Percentiles rank a stretch among this genome's conserved stretches.
These are phyloP conservation scores for Penicilliopsis zonata DNA, from an alignment of 495 filamentous ascomycete species.

Conservation along the genomic window DNA sequence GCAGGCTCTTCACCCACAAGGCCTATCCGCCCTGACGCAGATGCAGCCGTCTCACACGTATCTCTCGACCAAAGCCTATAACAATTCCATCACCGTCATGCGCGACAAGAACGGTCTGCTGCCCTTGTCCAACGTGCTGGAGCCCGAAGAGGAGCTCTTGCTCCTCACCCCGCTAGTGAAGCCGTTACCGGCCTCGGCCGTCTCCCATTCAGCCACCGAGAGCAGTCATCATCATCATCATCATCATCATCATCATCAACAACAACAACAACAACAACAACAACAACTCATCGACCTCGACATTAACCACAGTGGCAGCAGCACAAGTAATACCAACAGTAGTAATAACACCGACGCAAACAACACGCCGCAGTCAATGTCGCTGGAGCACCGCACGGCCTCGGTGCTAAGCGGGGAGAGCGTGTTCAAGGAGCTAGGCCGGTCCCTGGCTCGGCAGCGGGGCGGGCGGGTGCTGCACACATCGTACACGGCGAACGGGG, in stretches of 20 bases:
- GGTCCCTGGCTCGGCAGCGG: slow-evolving; percentile 67
- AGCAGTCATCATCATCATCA: too few relatives aligned
- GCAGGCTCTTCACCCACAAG: slow-evolving; percentile 68
- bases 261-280: too few relatives aligned
- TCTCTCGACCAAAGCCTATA: slow-evolving; percentile 73
- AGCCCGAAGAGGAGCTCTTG: slow-evolving; percentile 72
- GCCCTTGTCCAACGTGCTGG: slow-evolving; percentile 63
- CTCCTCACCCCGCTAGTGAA: slow-evolving; percentile 78
- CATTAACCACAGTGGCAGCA: too few relatives aligned
- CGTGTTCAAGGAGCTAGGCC: slow-evolving; percentile 73
- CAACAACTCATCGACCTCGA: too few relatives aligned
- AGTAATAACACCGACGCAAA: too few relatives aligned
- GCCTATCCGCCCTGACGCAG: slow-evolving; percentile 56
- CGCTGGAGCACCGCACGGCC: slow-evolving; percentile 44
- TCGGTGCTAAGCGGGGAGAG: slow-evolving; percentile 79
- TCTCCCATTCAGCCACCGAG: slow-evolving; percentile 41
- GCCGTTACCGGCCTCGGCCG: slow-evolving; percentile 71
- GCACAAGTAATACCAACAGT: too few relatives aligned
- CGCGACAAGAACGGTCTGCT: slow-evolving; percentile 69
- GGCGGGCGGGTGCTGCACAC: slow-evolving; percentile 78
- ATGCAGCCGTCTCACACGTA: slow-evolving; percentile 68
- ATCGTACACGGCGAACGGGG: slow-evolving; percentile 81
- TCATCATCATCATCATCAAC: too few relatives aligned
- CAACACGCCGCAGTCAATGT: slow-evolving; percentile 41
- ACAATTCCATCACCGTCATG: slow-evolving; percentile 75